Conservation (phyloP, 169 alveolate species). For the Theileria annulata region DNA sequence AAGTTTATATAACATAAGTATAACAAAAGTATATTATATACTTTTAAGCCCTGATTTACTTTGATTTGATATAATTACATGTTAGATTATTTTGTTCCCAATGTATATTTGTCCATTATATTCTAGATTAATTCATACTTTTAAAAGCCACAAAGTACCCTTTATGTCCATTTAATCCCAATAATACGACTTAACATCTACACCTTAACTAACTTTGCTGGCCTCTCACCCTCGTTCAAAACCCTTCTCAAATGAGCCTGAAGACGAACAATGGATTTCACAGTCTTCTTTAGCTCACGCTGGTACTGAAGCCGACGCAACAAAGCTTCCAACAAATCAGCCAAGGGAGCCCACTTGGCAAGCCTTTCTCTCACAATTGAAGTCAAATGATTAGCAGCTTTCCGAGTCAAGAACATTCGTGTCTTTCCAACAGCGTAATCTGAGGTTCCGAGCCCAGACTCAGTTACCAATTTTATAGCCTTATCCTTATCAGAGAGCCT, state of each 20-base stretch:
- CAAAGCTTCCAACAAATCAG: slow-evolving; percentile 83
- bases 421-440: slow-evolving; percentile 84
- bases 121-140: neutral
- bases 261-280: slow-evolving; percentile 78
- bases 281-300: slow-evolving; percentile 55
- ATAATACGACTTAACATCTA: neutral
- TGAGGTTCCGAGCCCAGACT: slow-evolving; percentile 64
- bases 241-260: slow-evolving; percentile 86
- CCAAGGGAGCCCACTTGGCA: slow-evolving; percentile 86
- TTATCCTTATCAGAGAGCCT: slow-evolving; percentile 72
- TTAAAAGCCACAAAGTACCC: neutral
- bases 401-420: slow-evolving; percentile 86
- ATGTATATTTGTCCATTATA: neutral
- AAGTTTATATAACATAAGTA: neutral
- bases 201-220: neutral
- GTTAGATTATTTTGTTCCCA: neutral
- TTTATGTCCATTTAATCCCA: neutral
- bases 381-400: slow-evolving; percentile 83
- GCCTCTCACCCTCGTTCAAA: slow-evolving; percentile 33
- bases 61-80: neutral
- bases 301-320: slow-evolving; percentile 65
- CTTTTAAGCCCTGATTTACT: neutral
- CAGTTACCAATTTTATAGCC: slow-evolving; percentile 66
- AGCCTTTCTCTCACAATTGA: slow-evolving; percentile 84
- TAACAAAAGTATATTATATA: neutral